phyloP scores from a whole-genome alignment of 331 rosid species.

The Malus hybrid region DNA sequence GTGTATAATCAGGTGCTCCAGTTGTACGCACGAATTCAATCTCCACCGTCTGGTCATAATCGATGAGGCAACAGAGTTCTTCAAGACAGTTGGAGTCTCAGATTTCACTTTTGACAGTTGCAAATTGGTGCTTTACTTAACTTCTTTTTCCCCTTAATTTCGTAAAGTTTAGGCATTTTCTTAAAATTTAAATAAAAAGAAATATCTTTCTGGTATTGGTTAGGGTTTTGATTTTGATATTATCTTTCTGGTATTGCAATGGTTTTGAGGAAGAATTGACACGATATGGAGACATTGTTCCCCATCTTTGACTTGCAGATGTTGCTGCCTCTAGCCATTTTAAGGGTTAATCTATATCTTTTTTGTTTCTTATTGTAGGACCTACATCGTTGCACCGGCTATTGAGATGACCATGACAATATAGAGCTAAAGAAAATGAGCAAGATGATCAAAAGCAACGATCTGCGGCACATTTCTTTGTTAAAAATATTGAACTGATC shows the following conservation, averaged over 20 bases:
- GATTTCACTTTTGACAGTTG: conserved; percentile 11
- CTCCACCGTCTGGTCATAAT: conserved; percentile 71
- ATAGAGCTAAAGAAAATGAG: too few relatives aligned
- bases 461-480: too few relatives aligned
- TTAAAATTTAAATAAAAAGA: not conserved
- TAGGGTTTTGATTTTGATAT: not conserved
- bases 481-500: too few relatives aligned
- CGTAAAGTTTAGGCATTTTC: not conserved
- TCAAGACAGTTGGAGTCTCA: conserved; percentile 51
- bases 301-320: too few relatives aligned
- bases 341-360: too few relatives aligned
- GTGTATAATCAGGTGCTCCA: conserved; percentile 63
- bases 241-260: not conserved
- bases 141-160: not conserved
- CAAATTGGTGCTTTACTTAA: conserved; percentile 35
- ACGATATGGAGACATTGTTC: too few relatives aligned
- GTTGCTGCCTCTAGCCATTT: too few relatives aligned
- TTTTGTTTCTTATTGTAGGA: too few relatives aligned
- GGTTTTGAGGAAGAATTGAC: too few relatives aligned
- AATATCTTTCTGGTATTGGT: not conserved
- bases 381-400: too few relatives aligned
- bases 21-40: conserved; percentile 74
- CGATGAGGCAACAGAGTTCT: conserved; percentile 71
- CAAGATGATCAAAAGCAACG: too few relatives aligned
- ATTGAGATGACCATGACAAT: too few relatives aligned